Evolutionary conservation across 441 rosid genomes (phyloP), one percentile per base, ranked within the genome.

Genomic region (Erodium moschatum): DNA sequence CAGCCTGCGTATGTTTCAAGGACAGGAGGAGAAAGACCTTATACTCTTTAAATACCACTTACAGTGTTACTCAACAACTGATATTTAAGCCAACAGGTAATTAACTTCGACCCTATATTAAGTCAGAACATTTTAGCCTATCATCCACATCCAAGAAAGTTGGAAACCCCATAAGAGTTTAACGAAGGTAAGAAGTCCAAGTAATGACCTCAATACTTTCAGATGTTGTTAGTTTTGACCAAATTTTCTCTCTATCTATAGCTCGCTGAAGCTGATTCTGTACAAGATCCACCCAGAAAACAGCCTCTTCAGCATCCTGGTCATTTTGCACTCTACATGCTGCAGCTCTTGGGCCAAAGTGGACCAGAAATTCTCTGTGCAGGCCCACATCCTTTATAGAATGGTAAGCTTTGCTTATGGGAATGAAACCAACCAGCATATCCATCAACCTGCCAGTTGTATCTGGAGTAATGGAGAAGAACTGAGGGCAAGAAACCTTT

Each of bases 141-240:
- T 72, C 69, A 24, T 65, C 40, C 42, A 46, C 68, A 16, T 66
- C 60, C 35, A 27, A 21, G 10, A 67, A 5, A 35, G 18, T 35
- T 38, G 35, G 18, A 72, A 73, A 62, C 27, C 44, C 31, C 6
- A 50, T 33, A 67, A 38, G 38, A 4, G 27, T 15, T 66, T 73
- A 54, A 48, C 66, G 61, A 15, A 24, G 44, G n/a, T 19, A 67
- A 13, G 44, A 71, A 65, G 8, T 11, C 33, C 76, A 64, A 44
- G 70, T 62, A 77, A 85, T 76, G 80, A 95, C 97, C 97, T 95
- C 97, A 35, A 95, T 95, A 75, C 97, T 92, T 82, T 92, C 99
- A 46, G 97, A 89, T 61, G 99, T 90, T 70, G 95, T 85, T 67
- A 95, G 75, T 79, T 90, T 92, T 38, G 99, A 85, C 99, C 99